These are phyloP conservation scores for Arthrinium puccinioides DNA, from an alignment of 2,329 filamentous ascomycete genomes.

Conservation along the genomic window DNA sequence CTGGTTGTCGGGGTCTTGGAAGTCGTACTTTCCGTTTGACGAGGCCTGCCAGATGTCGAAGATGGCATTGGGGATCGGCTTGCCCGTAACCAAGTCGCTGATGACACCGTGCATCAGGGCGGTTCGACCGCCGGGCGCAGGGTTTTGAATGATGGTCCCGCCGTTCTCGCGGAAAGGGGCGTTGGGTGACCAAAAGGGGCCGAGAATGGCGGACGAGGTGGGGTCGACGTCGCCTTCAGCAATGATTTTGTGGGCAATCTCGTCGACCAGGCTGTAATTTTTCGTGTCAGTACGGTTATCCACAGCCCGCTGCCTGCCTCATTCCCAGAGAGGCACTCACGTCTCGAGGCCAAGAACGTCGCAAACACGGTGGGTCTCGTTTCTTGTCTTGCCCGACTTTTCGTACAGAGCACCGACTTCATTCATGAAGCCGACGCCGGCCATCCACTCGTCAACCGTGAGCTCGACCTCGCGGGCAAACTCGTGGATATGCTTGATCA, in stretches of 20 bases:
- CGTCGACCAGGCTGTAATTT: constrained; percentile 50
- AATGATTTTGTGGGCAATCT: constrained; percentile 58
- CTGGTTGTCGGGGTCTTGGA: constrained; percentile 67
- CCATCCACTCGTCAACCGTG: constrained; percentile 69
- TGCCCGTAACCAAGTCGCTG: constrained; percentile 29
- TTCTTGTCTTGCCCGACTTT: constrained; percentile 55
- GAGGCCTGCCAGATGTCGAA: constrained; percentile 76
- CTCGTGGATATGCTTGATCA: constrained; percentile 70
- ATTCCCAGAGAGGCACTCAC: constrained; percentile 33
- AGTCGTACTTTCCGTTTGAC: constrained; percentile 69
- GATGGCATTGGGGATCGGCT: constrained; percentile 59
- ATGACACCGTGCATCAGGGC: constrained; percentile 65
- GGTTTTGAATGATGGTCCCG: constrained; percentile 57
- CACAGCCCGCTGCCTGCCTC: too few species aligned
- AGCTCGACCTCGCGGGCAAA: constrained; percentile 73
- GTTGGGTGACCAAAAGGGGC: constrained; percentile 71
- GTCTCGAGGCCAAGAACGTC: constrained; percentile 70
- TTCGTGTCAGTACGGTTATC: neutral
- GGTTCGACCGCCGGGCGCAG: constrained; percentile 49
- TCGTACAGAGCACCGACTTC: constrained; percentile 56
- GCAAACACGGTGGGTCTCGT: constrained; percentile 67
- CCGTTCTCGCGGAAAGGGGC: constrained; percentile 65
- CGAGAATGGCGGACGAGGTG: constrained; percentile 70
- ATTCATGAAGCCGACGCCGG: constrained; percentile 70
- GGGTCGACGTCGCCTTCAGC: constrained; percentile 54